Conservation (phyloP, 306 rosid species). For the Rosa lucieae region DNA sequence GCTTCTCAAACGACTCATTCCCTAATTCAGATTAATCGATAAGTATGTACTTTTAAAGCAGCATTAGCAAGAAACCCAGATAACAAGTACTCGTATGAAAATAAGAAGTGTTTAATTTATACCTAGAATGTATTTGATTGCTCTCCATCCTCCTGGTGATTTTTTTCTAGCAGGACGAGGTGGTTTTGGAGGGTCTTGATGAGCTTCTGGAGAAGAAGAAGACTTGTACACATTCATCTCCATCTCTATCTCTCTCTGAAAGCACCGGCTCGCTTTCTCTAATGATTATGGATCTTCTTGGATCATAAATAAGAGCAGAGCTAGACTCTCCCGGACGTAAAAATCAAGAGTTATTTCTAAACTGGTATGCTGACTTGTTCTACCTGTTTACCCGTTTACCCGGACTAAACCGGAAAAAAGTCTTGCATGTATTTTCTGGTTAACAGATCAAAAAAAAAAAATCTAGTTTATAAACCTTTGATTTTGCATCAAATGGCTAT, state of each 20-base stretch:
- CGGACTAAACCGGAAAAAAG: background rate
- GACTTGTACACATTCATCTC: constrained; percentile 16
- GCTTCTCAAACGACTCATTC: constrained; percentile 82
- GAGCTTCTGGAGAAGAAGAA: constrained; percentile 1
- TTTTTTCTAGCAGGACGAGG: constrained; percentile 3
- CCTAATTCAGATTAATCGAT: constrained; percentile 27
- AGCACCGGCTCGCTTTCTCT: background rate
- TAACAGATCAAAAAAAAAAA: background rate
- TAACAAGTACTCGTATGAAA: background rate
- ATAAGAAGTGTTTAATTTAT: background rate
- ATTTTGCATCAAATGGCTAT: background rate
- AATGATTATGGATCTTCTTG: background rate
- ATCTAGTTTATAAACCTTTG: background rate
- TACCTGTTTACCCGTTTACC: background rate
- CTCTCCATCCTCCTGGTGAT: constrained; percentile 51
- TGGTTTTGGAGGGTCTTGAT: constrained; percentile 18
- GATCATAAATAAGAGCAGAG: background rate
- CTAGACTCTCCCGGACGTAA: background rate
- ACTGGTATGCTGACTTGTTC: background rate
- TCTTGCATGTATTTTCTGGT: background rate
- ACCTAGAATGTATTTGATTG: constrained; percentile 56
- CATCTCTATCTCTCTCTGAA: constrained; percentile 13
- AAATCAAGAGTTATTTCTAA: background rate
- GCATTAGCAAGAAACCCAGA: background rate
- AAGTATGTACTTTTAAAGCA: background rate